Evolutionary conservation across 225 moss, liverwort and hornwort species (phyloP).

Genomic region (Sphagnum contortum): DNA sequence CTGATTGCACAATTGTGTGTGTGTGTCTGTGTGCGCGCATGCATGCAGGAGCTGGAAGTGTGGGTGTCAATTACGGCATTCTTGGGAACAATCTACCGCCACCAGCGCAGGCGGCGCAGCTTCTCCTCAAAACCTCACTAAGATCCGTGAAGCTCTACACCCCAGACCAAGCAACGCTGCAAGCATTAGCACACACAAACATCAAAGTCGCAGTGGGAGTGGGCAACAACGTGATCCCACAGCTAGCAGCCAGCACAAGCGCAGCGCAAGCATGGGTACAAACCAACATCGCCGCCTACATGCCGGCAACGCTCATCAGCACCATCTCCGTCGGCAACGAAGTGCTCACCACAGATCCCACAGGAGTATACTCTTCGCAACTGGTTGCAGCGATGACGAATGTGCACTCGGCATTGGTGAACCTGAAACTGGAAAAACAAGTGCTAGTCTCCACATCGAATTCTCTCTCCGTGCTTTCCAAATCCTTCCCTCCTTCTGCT

Average conservation of each 20-base stretch:
- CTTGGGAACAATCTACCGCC: slow-evolving; percentile 5
- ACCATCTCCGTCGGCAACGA: slow-evolving; percentile 18
- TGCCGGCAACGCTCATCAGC: slow-evolving; percentile 5
- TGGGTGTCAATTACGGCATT: slow-evolving; percentile 8
- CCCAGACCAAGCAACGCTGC: slow-evolving; percentile 1
- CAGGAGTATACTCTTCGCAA: not conserved
- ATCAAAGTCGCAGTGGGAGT: slow-evolving; percentile 6
- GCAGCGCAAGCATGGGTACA: slow-evolving; percentile 11
- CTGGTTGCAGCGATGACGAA: slow-evolving; percentile 33
- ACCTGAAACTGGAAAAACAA: not conserved
- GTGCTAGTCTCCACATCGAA: too few relatives aligned
- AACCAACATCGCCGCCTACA: slow-evolving; percentile 2
- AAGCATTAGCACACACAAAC: slow-evolving; percentile 2
- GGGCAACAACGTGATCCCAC: slow-evolving; percentile 1
- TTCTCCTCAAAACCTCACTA: slow-evolving; percentile 3
- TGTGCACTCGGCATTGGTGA: slow-evolving; percentile 15
- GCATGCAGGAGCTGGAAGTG: not conserved
- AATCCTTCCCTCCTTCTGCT: slow-evolving; percentile 15
- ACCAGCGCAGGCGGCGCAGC: slow-evolving; percentile 5
- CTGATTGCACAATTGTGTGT: too few relatives aligned
- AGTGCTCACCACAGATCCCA: slow-evolving; percentile 4
- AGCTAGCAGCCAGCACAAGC: not conserved
- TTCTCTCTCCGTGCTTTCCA: not conserved
- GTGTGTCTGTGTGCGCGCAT: too few relatives aligned
- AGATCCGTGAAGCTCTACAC: slow-evolving; percentile 5